These are phyloP conservation scores for Candida freyschussii DNA, from an alignment of 1,139 yeast species.

Conservation along the genomic window DNA sequence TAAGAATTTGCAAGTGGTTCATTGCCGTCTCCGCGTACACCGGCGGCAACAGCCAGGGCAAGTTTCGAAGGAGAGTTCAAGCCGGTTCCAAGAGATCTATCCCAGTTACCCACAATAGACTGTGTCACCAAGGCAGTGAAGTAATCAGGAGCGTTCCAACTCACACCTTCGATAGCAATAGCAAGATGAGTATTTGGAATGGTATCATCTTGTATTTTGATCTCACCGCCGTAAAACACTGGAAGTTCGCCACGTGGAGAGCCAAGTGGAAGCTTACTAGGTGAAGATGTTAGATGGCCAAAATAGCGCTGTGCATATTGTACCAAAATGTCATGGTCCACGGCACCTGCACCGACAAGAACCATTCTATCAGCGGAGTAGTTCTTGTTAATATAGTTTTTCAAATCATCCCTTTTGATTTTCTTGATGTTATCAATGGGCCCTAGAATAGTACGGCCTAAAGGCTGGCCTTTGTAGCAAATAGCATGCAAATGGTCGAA, in stretches of 20 bases:
- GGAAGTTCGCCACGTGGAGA: conserved; percentile 77
- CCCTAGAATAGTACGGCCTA: conserved; percentile 96
- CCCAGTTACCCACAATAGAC: conserved; percentile 97
- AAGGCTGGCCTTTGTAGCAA: conserved; percentile 83
- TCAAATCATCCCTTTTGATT: conserved; percentile 71
- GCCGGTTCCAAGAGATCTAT: conserved; percentile 79
- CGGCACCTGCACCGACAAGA: conserved; percentile 91
- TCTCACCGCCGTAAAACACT: conserved; percentile 79
- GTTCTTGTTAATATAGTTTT: conserved; percentile 74
- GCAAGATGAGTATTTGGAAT: conserved; percentile 91
- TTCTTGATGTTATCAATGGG: conserved; percentile 85
- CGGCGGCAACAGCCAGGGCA: conserved; percentile 69
- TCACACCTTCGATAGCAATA: conserved; percentile 94
- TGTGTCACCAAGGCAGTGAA: conserved; percentile 94
- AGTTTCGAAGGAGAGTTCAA: conserved; percentile 72
- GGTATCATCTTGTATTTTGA: conserved; percentile 74
- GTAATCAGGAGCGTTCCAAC: conserved; percentile 96
- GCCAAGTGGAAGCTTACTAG: conserved; percentile 62
- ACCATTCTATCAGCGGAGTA: conserved; percentile 98
- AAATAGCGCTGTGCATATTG: conserved; percentile 69
- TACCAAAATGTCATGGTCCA: conserved; percentile 81
- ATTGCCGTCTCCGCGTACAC: conserved; percentile 33
- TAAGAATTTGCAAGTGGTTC: conserved; percentile 80
- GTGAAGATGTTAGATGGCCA: conserved; percentile 68
- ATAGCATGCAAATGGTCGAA: conserved; percentile 95